A percentile compares a stretch with the other conserved stretches of the same genome.
Evolutionary conservation across 208 protist genomes (phyloP).

Genomic region (Wallacemonas sp.): DNA sequence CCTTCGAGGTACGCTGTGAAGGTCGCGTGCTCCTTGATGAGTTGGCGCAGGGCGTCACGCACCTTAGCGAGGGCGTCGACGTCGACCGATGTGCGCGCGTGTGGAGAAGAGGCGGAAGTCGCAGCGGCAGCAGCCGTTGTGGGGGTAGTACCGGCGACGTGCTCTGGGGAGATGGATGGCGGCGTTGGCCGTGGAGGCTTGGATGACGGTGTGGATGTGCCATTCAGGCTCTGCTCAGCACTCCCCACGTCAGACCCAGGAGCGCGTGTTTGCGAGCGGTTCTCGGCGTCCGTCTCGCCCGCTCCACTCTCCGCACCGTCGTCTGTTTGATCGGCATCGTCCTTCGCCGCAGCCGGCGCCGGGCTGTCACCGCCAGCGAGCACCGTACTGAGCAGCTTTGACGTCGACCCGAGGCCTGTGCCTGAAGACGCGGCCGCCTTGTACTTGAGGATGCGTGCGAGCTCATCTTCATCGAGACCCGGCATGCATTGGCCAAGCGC

Average conservation of each 20-base stretch:
- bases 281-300: too few relatives aligned
- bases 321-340: background rate
- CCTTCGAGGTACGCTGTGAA: slow-evolving; percentile 37
- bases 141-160: too few relatives aligned
- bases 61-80: background rate
- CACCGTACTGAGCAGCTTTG: background rate
- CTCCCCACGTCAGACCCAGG: background rate
- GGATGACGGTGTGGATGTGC: too few relatives aligned
- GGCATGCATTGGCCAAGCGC: slow-evolving; percentile 20
- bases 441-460: slow-evolving; percentile 15
- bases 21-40: slow-evolving; percentile 6
- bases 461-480: slow-evolving; percentile 19
- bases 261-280: too few relatives aligned
- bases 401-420: background rate
- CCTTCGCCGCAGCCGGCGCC: background rate
- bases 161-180: background rate
- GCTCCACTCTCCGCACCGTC: background rate
- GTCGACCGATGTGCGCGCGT: background rate
- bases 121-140: too few relatives aligned
- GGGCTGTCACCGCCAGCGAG: background rate
- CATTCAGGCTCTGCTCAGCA: too few relatives aligned
- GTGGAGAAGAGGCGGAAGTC: background rate
- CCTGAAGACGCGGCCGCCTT: slow-evolving; percentile 6
- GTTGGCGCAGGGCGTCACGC: slow-evolving; percentile 1
- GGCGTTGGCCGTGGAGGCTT: background rate